A percentile compares a stretch with the other conserved stretches of the same genome.
phyloP scores from a whole-genome alignment of 1,139 yeast species.

The Geotrichum australiense region DNA sequence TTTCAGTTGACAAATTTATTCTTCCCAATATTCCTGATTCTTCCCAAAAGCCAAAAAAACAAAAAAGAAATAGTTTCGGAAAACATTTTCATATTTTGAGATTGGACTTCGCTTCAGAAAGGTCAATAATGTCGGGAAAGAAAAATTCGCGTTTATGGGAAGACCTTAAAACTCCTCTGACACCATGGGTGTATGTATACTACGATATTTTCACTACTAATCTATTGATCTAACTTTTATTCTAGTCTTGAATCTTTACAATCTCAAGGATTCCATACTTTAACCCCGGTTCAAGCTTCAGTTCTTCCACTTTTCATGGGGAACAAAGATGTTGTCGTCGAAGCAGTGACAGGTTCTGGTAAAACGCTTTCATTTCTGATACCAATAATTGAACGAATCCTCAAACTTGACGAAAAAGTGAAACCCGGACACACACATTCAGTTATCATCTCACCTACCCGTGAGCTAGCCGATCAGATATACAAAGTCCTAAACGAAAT shows the following conservation, averaged over 20 bases:
- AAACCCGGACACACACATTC: constrained; percentile 57
- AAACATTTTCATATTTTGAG: no score
- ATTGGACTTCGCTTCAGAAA: neutral
- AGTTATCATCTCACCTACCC: constrained; percentile 76
- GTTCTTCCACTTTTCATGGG: constrained; percentile 79
- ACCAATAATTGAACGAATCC: constrained; percentile 69
- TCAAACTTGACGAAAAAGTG: constrained; percentile 25
- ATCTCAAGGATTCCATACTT: constrained; percentile 65
- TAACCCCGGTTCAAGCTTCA: constrained; percentile 98
- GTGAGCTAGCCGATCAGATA: constrained; percentile 87
- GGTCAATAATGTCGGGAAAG: constrained; percentile 5
- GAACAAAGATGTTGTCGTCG: constrained; percentile 95
- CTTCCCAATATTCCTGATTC: neutral
- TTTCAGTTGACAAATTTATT: constrained; percentile 1
- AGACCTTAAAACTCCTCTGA: constrained; percentile 25
- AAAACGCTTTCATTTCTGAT: constrained; percentile 82
- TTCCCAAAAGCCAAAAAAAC: neutral
- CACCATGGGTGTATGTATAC: constrained; percentile 29
- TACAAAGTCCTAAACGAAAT: constrained; percentile 56
- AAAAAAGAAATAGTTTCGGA: no score
- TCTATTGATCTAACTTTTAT: neutral
- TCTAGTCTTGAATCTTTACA: constrained; percentile 50
- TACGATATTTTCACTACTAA: neutral
- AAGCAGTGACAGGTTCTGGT: constrained; percentile 94
- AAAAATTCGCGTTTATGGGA: constrained; percentile 27